phyloP scores from a whole-genome alignment of 768 basidiomycete species.

The Serendipita vermifera region DNA sequence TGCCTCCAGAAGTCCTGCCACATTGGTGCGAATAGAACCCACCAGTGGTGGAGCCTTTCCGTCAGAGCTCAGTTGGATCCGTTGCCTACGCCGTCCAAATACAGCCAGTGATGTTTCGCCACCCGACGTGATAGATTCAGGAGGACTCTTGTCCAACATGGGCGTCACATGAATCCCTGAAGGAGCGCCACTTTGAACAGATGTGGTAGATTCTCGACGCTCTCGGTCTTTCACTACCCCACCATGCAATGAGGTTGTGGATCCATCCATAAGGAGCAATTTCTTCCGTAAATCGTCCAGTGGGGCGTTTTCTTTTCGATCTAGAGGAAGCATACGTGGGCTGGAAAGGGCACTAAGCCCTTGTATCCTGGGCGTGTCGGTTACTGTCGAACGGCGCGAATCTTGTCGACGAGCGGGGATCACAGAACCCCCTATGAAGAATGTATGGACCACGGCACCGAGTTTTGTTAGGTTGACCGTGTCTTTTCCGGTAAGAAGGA shows the following conservation, averaged over 20 bases:
- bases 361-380: constrained; percentile 37
- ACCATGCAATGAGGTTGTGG: constrained; percentile 41
- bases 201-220: constrained; percentile 31
- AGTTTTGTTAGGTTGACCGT: constrained; percentile 76
- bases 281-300: constrained; percentile 70
- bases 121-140: constrained; percentile 67
- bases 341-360: not conserved
- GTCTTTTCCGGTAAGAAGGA: constrained; percentile 44
- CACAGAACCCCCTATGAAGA: constrained; percentile 48
- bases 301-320: constrained; percentile 28
- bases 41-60: constrained; percentile 85
- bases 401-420: constrained; percentile 21
- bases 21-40: constrained; percentile 73
- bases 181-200: constrained; percentile 21
- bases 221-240: constrained; percentile 34
- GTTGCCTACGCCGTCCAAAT: constrained; percentile 51
- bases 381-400: constrained; percentile 31
- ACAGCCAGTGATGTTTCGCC: constrained; percentile 48
- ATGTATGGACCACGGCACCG: constrained; percentile 78
- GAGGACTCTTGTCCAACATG: constrained; percentile 51
- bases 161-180: constrained; percentile 21
- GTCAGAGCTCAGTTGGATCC: constrained; percentile 32
- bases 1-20: constrained; percentile 67
- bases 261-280: constrained; percentile 62
- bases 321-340: not conserved